Evolutionary conservation across 495 filamentous ascomycete genomes (phyloP), one percentile per base, ranked within the genome.

Genomic region (Aspergillus haitiensis): DNA sequence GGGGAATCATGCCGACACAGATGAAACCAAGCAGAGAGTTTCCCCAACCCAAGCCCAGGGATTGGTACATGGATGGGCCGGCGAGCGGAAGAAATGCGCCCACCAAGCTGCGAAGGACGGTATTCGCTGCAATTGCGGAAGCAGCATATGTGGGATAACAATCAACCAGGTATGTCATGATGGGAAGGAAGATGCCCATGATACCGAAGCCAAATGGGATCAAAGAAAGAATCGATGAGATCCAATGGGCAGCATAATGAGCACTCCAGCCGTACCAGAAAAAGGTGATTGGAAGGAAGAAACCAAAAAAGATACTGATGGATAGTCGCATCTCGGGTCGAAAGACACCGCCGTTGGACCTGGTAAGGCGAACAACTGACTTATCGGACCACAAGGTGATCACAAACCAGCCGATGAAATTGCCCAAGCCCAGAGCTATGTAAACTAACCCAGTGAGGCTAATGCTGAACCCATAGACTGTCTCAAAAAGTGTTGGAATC

Each of bases 231-330:
- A 76, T 75, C 8, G 75, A 71, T 5, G 75, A 66, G 47, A 75
- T 70, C 73, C 73, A 77, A 57, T 76, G 72, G 0, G 62, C 56
- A 7, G 64, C 21, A 27, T 68, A 62, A n/a, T 75, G 62, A 12
- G 73, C 68, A 1, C 61, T 64, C 73, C 74, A 77, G 36, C 74
- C 74, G 58, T 72, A 77, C 47, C 47, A 50, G 47, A 50, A 50
- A 27, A 50, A 50, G 9, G 47, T 50, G 3, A 50, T 50, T 11
- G 47, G 47, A 18, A 68, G 59, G 48, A 77, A 71, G 46, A 76
- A 59, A 12, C 70, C 73, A 31, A 70, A 73, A 72, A 49, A 39
- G 49, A 47, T 52, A 36, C 27, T 48, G 47, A 47, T 64, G 44
- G 48, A 52, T 9, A 50, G 18, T 13, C 47, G 47, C 16, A 31